phyloP scores from a whole-genome alignment of 768 basidiomycete genomes.

The Leccinellum luteum region DNA sequence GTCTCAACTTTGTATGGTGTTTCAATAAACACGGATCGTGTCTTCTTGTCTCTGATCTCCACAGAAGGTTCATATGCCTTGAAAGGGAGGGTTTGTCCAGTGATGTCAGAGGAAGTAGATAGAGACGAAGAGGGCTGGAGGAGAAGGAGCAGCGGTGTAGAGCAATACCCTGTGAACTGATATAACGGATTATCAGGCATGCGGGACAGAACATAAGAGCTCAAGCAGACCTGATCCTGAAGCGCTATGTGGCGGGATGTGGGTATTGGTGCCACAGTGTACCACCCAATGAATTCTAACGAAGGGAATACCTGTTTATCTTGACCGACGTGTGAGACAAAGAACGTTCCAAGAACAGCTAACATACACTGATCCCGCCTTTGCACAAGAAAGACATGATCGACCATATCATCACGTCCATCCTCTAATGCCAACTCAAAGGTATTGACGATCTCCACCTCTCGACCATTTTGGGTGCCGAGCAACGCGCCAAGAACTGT shows the following conservation, averaged over 20 bases:
- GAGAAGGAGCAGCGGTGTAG: conserved; percentile 85
- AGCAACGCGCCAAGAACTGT: conserved; percentile 90
- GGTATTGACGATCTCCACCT: conserved; percentile 95
- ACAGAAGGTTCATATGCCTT: conserved; percentile 92
- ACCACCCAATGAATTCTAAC: conserved; percentile 98
- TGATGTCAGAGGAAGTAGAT: conserved; percentile 47
- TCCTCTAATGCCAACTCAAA: conserved; percentile 80
- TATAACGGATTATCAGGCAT: background rate
- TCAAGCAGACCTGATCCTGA: conserved; percentile 70
- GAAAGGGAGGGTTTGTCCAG: conserved; percentile 79
- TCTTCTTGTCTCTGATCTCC: conserved; percentile 76
- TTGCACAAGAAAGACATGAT: conserved; percentile 78
- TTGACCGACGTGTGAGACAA: conserved; percentile 32
- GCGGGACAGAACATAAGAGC: background rate
- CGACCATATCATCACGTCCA: conserved; percentile 56
- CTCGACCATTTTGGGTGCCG: conserved; percentile 90
- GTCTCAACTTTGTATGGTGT: conserved; percentile 90
- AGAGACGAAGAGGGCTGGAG: conserved; percentile 55
- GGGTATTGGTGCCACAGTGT: conserved; percentile 78
- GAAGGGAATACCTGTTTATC: conserved; percentile 99
- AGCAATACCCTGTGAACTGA: conserved; percentile 82
- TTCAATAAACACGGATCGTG: conserved; percentile 79
- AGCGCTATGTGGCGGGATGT: conserved; percentile 74
- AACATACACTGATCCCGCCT: conserved; percentile 83
- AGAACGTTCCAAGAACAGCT: background rate